These are phyloP conservation scores for Cryptomeria japonica DNA, from an alignment of 75 land plant genomes.

Conservation along the genomic window DNA sequence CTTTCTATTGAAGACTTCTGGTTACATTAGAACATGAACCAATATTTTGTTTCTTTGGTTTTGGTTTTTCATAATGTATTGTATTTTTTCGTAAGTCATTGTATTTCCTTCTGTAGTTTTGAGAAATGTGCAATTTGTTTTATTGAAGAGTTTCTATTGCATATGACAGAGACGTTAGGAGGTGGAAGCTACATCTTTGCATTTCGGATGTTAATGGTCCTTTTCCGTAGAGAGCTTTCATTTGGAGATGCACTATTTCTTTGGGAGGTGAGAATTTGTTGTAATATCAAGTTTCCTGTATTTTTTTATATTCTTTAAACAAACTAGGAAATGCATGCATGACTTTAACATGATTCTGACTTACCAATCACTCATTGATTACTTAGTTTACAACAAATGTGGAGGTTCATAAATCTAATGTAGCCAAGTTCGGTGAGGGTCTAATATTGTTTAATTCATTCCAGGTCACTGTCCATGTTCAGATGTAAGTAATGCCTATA, in stretches of 20 bases:
- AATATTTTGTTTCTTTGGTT: neutral
- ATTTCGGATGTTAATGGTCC: conserved; percentile 92
- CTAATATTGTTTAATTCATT: no score
- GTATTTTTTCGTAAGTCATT: neutral
- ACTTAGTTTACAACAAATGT: no score
- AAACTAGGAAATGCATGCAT: no score
- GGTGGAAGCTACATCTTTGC: conserved; percentile 92
- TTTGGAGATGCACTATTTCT: conserved; percentile 85
- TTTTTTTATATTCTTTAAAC: no score
- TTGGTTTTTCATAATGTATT: neutral
- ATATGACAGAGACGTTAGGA: conserved; percentile 53
- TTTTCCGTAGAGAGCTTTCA: conserved; percentile 89
- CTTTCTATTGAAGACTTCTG: neutral
- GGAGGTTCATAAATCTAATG: no score
- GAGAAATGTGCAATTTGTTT: neutral
- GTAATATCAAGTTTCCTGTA: no score
- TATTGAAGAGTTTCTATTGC: neutral
- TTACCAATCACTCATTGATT: no score
- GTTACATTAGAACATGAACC: neutral
- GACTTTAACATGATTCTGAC: no score
- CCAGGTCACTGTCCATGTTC: no score
- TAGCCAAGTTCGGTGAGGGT: no score
- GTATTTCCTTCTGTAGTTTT: neutral
- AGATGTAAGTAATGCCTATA: no score
- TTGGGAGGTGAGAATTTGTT: conserved; percentile 68